These are phyloP conservation scores for Mycocentrospora acerina DNA, from an alignment of 2,329 filamentous ascomycete genomes.

Conservation along the genomic window DNA sequence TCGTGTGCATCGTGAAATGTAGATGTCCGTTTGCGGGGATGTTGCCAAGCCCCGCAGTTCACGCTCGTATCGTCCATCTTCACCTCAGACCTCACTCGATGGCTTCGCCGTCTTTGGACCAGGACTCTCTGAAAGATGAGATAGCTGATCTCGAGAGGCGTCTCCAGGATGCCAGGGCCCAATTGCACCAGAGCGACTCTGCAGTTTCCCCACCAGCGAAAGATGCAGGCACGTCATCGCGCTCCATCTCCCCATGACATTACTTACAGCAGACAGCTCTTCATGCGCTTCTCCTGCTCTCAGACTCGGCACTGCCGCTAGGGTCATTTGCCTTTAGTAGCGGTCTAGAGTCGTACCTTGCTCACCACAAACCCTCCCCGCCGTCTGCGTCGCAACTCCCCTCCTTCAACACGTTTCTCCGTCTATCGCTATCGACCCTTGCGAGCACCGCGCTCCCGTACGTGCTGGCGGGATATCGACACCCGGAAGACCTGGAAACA, in stretches of 20 bases:
- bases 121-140: conserved; percentile 50
- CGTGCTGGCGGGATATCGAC: conserved; percentile 66
- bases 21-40: too few relatives aligned
- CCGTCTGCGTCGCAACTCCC: conserved; percentile 34
- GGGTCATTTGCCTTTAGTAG: conserved; percentile 87
- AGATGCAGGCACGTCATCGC: conserved; percentile 18
- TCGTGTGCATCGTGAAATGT: too few relatives aligned
- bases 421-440: conserved; percentile 69
- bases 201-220: conserved; percentile 10
- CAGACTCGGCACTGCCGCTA: conserved; percentile 78
- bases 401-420: conserved; percentile 67
- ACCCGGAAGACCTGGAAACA: conserved; percentile 52
- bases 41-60: too few relatives aligned
- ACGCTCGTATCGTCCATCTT: conserved; percentile 14
- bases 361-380: conserved; percentile 56
- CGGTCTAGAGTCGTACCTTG: conserved; percentile 79
- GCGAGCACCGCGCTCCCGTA: conserved; percentile 75
- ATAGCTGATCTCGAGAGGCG: conserved; percentile 60
- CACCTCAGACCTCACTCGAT: conserved; percentile 21
- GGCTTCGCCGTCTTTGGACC: conserved; percentile 21
- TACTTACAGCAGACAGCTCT: conserved; percentile 21
- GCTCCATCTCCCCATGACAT: background rate
- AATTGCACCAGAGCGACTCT: conserved; percentile 43
- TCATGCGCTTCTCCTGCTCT: conserved; percentile 74
- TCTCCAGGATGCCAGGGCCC: conserved; percentile 49